These are phyloP conservation scores for Fusarium sp. DNA, from an alignment of 2,329 filamentous ascomycete species.

Conservation along the genomic window DNA sequence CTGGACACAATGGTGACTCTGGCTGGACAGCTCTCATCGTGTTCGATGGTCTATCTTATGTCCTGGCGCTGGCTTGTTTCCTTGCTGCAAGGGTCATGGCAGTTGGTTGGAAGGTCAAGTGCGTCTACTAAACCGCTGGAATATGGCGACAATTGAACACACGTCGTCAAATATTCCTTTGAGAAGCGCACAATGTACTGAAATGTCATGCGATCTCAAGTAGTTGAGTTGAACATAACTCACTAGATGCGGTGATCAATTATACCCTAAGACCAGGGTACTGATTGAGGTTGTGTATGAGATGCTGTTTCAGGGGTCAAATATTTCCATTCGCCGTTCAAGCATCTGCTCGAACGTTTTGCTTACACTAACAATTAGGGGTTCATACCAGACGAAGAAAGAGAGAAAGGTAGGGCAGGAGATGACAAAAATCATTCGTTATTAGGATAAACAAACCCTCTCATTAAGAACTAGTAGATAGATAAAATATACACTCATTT, in stretches of 20 bases:
- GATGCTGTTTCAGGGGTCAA: slow-evolving; percentile 23
- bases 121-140: slow-evolving; percentile 26
- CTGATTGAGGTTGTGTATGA: slow-evolving; percentile 13
- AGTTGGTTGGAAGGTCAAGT: slow-evolving; percentile 39
- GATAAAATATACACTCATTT: slow-evolving; percentile 9
- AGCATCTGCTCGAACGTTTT: neutral
- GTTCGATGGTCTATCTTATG: slow-evolving; percentile 53
- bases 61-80: slow-evolving; percentile 38
- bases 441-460: neutral
- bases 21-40: slow-evolving; percentile 57
- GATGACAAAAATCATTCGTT: neutral
- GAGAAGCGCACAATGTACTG: slow-evolving; percentile 16
- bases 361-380: neutral
- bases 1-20: slow-evolving; percentile 43
- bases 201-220: slow-evolving; percentile 23
- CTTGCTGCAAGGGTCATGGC: slow-evolving; percentile 38
- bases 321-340: neutral
- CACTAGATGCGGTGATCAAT: slow-evolving; percentile 20
- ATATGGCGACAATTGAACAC: neutral
- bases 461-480: neutral
- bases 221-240: neutral
- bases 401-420: neutral
- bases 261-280: slow-evolving; percentile 2
- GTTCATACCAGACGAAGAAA: neutral
- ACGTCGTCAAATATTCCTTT: neutral